These are phyloP conservation scores for Ochromonadaceae sp. DNA, from an alignment of 352 stramenopile species.

Conservation along the genomic window DNA sequence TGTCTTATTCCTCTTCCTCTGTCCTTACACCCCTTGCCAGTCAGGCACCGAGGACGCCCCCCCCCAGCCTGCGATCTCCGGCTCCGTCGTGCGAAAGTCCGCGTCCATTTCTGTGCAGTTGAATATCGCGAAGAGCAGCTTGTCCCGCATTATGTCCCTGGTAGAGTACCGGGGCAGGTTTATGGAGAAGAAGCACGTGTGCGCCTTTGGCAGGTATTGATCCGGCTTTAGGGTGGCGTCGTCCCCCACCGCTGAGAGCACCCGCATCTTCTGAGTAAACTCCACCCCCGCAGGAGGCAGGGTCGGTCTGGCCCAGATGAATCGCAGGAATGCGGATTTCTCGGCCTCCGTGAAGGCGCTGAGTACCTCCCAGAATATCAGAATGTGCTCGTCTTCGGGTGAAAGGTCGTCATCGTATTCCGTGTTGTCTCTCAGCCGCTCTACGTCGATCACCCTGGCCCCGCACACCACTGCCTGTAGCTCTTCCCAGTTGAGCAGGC, in stretches of 20 bases:
- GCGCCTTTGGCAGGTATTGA: constrained; percentile 42
- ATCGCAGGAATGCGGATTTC: constrained; percentile 66
- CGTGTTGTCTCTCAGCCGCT: constrained; percentile 32
- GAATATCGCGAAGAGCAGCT: constrained; percentile 69
- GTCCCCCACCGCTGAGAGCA: constrained; percentile 53
- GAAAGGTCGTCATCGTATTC: constrained; percentile 67
- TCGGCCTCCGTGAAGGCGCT: constrained; percentile 64
- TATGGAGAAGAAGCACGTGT: constrained; percentile 53
- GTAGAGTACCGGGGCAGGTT: constrained; percentile 42
- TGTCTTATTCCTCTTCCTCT: no score
- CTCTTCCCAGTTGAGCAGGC: constrained; percentile 32
- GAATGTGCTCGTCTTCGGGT: constrained; percentile 54
- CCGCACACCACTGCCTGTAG: constrained; percentile 29
- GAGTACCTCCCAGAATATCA: constrained; percentile 71
- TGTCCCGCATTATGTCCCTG: constrained; percentile 39
- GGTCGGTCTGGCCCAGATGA: constrained; percentile 64
- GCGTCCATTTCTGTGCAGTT: constrained; percentile 80
- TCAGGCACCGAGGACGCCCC: no score
- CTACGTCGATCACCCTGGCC: constrained; percentile 25
- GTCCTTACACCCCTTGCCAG: no score
- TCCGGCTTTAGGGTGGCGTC: constrained; percentile 39
- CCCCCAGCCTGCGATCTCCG: constrained; percentile 28
- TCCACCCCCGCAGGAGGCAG: constrained; percentile 51
- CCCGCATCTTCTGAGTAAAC: constrained; percentile 58
- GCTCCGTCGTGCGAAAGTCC: constrained; percentile 37